These are phyloP conservation scores for Pelargonium cotyledonis DNA, from an alignment of 441 rosid genomes.

Conservation along the genomic window DNA sequence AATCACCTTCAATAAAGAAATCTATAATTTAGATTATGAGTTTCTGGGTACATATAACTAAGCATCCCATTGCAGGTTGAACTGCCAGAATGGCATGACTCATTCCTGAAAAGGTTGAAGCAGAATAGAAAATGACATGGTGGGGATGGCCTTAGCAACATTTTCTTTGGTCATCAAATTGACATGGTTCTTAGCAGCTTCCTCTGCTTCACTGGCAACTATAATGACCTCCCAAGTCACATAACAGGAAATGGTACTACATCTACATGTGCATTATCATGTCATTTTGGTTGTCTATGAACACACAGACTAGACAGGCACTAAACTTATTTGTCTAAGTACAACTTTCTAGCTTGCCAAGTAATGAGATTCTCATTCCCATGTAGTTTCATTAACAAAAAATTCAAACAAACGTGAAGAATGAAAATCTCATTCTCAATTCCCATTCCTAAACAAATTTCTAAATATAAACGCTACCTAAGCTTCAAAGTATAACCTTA, in stretches of 20 bases:
- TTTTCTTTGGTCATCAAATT: neutral
- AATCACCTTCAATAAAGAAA: neutral
- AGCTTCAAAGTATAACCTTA: too few relatives aligned
- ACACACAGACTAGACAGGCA: too few relatives aligned
- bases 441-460: too few relatives aligned
- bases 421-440: too few relatives aligned
- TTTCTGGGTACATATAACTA: neutral
- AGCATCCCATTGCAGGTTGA: neutral
- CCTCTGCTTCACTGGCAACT: conserved; percentile 2
- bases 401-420: too few relatives aligned
- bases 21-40: neutral
- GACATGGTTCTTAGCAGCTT: neutral
- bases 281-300: too few relatives aligned
- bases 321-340: neutral
- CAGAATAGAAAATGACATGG: neutral
- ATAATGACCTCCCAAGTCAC: neutral
- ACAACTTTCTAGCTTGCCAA: too few relatives aligned
- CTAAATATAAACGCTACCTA: too few relatives aligned
- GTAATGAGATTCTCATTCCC: too few relatives aligned
- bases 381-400: too few relatives aligned
- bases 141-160: neutral
- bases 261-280: too few relatives aligned
- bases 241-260: too few relatives aligned
- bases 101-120: neutral
- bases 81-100: conserved; percentile 5